Base-by-base conservation (phyloP, 352 stramenopile species). In the Phytopythium litorale region DNA sequence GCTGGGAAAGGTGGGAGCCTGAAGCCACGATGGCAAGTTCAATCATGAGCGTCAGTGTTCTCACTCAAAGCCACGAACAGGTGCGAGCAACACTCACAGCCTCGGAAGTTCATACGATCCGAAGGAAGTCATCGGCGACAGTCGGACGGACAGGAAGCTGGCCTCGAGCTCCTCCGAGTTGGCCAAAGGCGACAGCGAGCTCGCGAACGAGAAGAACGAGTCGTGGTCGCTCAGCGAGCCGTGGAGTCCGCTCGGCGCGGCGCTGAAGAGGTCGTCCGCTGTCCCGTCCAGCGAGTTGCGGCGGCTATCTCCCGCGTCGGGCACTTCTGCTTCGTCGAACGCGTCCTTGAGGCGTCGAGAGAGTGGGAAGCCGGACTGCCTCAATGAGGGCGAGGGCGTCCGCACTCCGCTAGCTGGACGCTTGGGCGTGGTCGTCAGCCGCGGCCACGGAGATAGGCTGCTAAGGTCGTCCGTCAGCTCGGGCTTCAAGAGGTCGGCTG, bases 151-250 rank as follows among this genome's bases (percentile, higher is more conserved):
- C 62, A 90, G 55, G 52, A 91, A 87, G 45, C 66, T 84, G 30
- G 67, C 81, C 23, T 89, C 84, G 15, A 91, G 75, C 35, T 89
- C 83, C 2, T 91, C 84, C 0, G 66, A 58, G 30, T 70, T 60
- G 38, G 81, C 67, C 16, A 92, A 67, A n/a, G 84, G 82, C 7
- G 86, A 91, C 1, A 95, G 72, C 30, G 81, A 81, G 53, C 89
- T 88, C 0, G 74, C 81, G 58, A 93, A 92, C 25, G 84, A 91
- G 58, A 92, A 92, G 60, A 93, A 89, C 38, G 79, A 87, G 63
- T 91, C 85, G 38, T 88, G 78, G 43, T 94, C 82, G 54, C 73
- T 72, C 18, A 63, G 71, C 46, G 62, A 74, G 7, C 68, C 64
- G 23, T 63, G 50, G 3, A 75, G 60, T 37, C 70, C 70, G 37